These are phyloP conservation scores for Echium plantagineum DNA, from an alignment of 257 asterid genomes.

Conservation along the genomic window DNA sequence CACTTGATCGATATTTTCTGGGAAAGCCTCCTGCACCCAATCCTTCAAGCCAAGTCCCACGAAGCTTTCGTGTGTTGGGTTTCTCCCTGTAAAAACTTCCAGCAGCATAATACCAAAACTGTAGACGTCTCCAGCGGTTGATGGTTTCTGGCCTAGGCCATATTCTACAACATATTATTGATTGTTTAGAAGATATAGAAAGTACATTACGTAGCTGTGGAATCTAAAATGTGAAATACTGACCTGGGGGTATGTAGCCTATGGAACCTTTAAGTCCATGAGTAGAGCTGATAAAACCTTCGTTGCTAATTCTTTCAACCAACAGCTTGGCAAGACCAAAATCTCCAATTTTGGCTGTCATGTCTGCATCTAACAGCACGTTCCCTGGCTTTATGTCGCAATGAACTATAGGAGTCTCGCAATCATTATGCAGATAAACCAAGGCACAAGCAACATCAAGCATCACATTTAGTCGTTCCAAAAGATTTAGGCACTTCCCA, in stretches of 20 bases:
- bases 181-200: too few relatives aligned
- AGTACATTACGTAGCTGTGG: background rate
- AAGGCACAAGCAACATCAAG: conserved; percentile 43
- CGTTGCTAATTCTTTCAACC: conserved; percentile 15
- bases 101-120: conserved; percentile 52
- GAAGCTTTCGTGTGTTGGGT: conserved; percentile 35
- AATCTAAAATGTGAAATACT: conserved; percentile 1
- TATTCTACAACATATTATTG: conserved; percentile 27
- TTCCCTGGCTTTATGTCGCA: conserved; percentile 60
- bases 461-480: conserved; percentile 25
- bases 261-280: conserved; percentile 50
- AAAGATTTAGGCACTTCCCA: conserved; percentile 12
- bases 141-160: conserved; percentile 34
- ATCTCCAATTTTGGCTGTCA: conserved; percentile 52
- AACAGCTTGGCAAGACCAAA: conserved; percentile 44
- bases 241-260: conserved; percentile 73
- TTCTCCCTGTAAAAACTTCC: conserved; percentile 42
- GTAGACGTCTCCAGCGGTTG: conserved; percentile 51
- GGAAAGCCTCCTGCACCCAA: conserved; percentile 37
- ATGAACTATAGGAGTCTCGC: conserved; percentile 32
- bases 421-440: conserved; percentile 42
- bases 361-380: conserved; percentile 39
- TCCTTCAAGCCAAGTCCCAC: conserved; percentile 25
- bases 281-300: conserved; percentile 27
- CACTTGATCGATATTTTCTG: conserved; percentile 23